A percentile compares a stretch with the other conserved stretches of the same genome.
These are phyloP conservation scores for Pseudocercospora cruenta DNA, from an alignment of 2,329 filamentous ascomycete genomes.

Conservation along the genomic window DNA sequence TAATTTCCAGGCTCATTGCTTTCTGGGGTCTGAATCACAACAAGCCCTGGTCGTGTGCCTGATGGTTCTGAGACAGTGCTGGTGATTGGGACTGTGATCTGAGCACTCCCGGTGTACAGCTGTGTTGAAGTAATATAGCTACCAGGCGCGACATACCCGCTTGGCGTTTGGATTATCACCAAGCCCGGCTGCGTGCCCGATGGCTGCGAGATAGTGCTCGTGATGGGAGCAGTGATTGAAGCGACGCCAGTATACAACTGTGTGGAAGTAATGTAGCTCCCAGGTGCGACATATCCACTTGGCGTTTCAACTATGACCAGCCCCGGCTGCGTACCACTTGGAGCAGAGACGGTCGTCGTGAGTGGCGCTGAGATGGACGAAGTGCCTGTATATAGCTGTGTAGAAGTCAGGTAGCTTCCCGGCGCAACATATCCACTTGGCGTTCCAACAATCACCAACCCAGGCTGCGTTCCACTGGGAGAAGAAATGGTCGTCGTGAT, in stretches of 20 bases:
- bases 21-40: conserved; percentile 15
- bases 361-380: conserved; percentile 4
- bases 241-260: background rate
- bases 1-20: conserved; percentile 9
- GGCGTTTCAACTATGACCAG: conserved; percentile 14
- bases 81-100: conserved; percentile 8
- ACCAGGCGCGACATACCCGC: background rate
- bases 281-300: background rate
- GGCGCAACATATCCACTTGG: conserved; percentile 5
- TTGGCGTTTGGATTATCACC: conserved; percentile 14
- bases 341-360: conserved; percentile 3
- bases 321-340: background rate
- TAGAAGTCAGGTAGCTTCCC: conserved; percentile 7
- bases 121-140: conserved; percentile 14
- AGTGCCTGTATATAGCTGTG: background rate
- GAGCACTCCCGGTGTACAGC: conserved; percentile 3
- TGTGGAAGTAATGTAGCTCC: conserved; percentile 11
- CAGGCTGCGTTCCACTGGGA: conserved; percentile 9
- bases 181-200: background rate
- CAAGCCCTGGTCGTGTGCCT: conserved; percentile 12
- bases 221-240: background rate
- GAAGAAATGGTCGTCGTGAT: conserved; percentile 4
- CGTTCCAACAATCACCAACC: conserved; percentile 11
- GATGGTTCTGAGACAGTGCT: conserved; percentile 7
- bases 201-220: background rate